Evolutionary conservation across 2,329 filamentous ascomycete species (phyloP).

Genomic region (Catunica adiposa): DNA sequence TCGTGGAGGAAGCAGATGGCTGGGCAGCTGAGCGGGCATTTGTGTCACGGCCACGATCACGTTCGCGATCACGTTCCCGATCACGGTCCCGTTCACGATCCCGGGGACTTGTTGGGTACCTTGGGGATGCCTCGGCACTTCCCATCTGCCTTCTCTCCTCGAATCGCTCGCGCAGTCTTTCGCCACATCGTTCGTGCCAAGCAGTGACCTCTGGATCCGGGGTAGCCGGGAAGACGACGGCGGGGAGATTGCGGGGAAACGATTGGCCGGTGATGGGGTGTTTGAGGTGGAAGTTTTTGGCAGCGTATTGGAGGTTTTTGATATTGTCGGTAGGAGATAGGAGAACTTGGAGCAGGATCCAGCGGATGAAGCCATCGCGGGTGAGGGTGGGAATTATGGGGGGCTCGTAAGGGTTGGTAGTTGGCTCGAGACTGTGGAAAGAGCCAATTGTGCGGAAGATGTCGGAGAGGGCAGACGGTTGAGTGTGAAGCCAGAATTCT

Average conservation of each 20-base stretch:
- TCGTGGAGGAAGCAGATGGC: not conserved
- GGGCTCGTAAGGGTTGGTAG: slow-evolving; percentile 51
- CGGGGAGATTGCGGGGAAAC: slow-evolving; percentile 45
- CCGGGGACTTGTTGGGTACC: slow-evolving; percentile 1
- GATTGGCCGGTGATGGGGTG: slow-evolving; percentile 56
- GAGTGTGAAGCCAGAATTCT: slow-evolving; percentile 63
- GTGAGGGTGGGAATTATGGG: slow-evolving; percentile 75
- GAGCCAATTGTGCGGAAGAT: slow-evolving; percentile 88
- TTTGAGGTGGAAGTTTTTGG: slow-evolving; percentile 58
- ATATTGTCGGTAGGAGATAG: slow-evolving; percentile 80
- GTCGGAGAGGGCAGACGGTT: slow-evolving; percentile 62
- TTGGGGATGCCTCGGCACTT: not conserved
- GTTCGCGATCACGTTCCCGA: not conserved
- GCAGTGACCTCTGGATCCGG: slow-evolving; percentile 65
- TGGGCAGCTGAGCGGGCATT: not conserved
- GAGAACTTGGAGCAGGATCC: slow-evolving; percentile 82
- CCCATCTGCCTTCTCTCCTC: not conserved
- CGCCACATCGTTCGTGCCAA: slow-evolving; percentile 70
- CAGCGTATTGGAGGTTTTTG: slow-evolving; percentile 63
- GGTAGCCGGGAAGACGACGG: slow-evolving; percentile 48
- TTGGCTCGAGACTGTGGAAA: slow-evolving; percentile 69
- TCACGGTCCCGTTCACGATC: not conserved
- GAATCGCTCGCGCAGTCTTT: slow-evolving; percentile 36
- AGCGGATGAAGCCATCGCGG: slow-evolving; percentile 69
- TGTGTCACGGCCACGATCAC: not conserved